phyloP scores from a whole-genome alignment of 768 basidiomycete genomes.

The Hericium erinaceus region DNA sequence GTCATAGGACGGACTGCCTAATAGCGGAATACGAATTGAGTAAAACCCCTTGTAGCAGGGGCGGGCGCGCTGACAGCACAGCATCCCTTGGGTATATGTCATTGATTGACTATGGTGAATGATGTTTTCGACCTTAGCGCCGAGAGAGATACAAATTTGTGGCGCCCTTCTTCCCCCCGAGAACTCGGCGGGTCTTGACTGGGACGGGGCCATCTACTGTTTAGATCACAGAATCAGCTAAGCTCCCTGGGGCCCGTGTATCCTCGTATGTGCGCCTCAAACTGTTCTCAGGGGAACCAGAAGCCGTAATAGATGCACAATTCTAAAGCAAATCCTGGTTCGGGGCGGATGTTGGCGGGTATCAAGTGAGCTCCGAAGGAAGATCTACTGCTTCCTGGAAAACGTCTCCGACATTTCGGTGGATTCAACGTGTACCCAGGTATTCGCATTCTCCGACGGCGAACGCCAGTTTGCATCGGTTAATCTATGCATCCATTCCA shows the following conservation, averaged over 20 bases:
- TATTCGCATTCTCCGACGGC: too few relatives aligned
- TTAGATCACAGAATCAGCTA: background rate
- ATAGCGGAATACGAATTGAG: slow-evolving; percentile 14
- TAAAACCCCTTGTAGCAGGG: slow-evolving; percentile 9
- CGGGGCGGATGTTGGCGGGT: too few relatives aligned
- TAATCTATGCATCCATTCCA: too few relatives aligned
- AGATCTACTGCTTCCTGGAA: too few relatives aligned
- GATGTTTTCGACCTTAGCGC: background rate
- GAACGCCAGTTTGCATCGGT: too few relatives aligned
- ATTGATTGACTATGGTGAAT: background rate
- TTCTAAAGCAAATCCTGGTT: too few relatives aligned
- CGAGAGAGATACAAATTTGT: background rate
- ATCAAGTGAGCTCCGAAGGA: too few relatives aligned
- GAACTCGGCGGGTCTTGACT: background rate
- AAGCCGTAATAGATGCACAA: background rate
- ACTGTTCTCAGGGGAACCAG: background rate
- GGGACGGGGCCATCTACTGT: background rate
- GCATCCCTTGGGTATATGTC: background rate
- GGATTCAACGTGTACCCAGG: too few relatives aligned
- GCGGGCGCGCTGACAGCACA: slow-evolving; percentile 9
- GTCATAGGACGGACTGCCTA: slow-evolving; percentile 7
- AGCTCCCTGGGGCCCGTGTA: background rate
- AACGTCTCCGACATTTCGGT: too few relatives aligned
- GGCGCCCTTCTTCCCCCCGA: background rate
- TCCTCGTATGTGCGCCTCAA: background rate